Base-by-base conservation (phyloP, 2,329 filamentous ascomycete genomes). In the Epichloe sylvatica region DNA sequence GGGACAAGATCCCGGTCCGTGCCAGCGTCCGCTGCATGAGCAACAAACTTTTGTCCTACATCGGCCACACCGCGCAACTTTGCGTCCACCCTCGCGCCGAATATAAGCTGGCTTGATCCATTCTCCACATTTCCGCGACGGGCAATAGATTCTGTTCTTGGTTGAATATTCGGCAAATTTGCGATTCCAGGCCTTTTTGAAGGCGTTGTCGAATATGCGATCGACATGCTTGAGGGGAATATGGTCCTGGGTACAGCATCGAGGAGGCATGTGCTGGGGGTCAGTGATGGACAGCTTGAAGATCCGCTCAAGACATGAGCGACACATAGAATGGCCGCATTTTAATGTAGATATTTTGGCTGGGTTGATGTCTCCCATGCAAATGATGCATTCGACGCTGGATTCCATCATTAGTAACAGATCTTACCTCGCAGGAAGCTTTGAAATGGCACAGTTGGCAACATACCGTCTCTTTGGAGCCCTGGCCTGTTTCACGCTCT, bases 321-420 rank as follows among this genome's bases (percentile, higher is more conserved):
- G 74, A 65, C 89, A 94, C 83, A 91, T 89, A 53, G 80, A 78
- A 64, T 94, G 88, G 3, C 80, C 80, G 62, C 89, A 94, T 56
- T 78, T 76, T 36, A 94, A 76, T 62, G 82, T 85, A 37, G 81
- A 81, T 35, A 83, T 77, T 63, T 79, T 81, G 52, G 72, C 72
- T 9, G 74, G 60, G 1, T 81, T 78, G 2, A 84, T 68, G 53
- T 86, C 81, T 54, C 86, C 82, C 60, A 82, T 69, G 61, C 88
- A 94, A 23, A 77, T 78, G 45, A 88, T 69, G 58, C 88, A 94
- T 59, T 84, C 76, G 42, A 83, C 74, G 51, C 82, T 88, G 45
- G 3, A 17, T 45, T 23, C 9, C 30, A 52, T 60, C 40, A 62
- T 56, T 37, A 12, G 42, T 13, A 30, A 30, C 25, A 8, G 17